A percentile compares a stretch with the other conserved stretches of the same genome.
These are phyloP conservation scores for Hyphopichia buzzinii DNA, from an alignment of 1,139 yeast genomes.

Conservation along the genomic window DNA sequence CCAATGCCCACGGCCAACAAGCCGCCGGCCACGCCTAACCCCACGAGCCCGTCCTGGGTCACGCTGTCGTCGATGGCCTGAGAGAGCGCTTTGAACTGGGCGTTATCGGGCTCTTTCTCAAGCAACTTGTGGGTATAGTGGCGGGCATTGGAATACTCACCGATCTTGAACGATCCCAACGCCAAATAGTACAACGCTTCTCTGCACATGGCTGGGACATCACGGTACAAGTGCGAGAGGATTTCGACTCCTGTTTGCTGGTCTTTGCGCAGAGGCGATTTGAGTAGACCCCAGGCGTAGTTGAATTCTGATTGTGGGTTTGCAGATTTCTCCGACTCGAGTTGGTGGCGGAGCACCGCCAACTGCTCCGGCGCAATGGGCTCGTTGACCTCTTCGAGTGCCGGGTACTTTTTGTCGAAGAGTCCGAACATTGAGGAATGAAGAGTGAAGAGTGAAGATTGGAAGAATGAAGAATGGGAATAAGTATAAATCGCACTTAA, in stretches of 20 bases:
- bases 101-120: slow-evolving; percentile 77
- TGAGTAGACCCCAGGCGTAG: slow-evolving; percentile 94
- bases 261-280: slow-evolving; percentile 57
- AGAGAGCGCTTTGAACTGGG: slow-evolving; percentile 71
- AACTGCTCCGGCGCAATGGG: slow-evolving; percentile 77
- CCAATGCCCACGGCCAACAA: slow-evolving; percentile 82
- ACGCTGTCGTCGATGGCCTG: slow-evolving; percentile 80
- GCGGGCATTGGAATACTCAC: slow-evolving; percentile 84
- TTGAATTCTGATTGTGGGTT: slow-evolving; percentile 85
- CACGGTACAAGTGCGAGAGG: slow-evolving; percentile 71
- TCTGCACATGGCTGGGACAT: slow-evolving; percentile 78
- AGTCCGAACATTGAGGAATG: slow-evolving; percentile 1
- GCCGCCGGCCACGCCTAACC: slow-evolving; percentile 84
- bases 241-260: slow-evolving; percentile 80
- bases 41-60: slow-evolving; percentile 83
- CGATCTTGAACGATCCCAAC: slow-evolving; percentile 83
- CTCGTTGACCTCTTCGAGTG: slow-evolving; percentile 42
- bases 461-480: too few species aligned
- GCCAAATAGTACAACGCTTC: slow-evolving; percentile 88
- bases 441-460: too few species aligned
- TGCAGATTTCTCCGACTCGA: slow-evolving; percentile 73
- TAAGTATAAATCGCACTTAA: too few species aligned
- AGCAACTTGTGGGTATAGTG: slow-evolving; percentile 78
- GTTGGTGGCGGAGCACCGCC: slow-evolving; percentile 71
- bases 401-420: slow-evolving; percentile 24